Conservation (phyloP, 306 rosid genomes). For the Malus fusca region DNA sequence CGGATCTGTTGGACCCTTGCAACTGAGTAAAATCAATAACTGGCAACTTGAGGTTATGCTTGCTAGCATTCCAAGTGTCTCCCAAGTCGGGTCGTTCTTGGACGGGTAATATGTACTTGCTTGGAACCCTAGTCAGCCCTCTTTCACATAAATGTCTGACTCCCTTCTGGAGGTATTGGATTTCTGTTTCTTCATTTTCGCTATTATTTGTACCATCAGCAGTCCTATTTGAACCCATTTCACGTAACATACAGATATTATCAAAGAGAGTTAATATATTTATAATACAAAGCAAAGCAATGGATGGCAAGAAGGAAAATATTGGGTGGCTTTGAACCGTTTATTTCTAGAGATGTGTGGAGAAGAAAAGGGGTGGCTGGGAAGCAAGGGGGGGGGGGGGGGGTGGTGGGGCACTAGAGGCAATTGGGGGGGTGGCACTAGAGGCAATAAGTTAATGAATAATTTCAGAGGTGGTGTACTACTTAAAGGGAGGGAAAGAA, state of each 20-base stretch:
- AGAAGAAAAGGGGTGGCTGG: not conserved
- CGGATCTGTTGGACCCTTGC: conserved; percentile 10
- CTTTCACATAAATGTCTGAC: conserved; percentile 16
- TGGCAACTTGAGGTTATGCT: conserved; percentile 11
- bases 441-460: not conserved
- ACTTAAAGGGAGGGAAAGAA: not conserved
- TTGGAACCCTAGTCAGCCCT: conserved; percentile 13
- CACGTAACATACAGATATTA: not conserved
- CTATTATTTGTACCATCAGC: not conserved
- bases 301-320: not conserved
- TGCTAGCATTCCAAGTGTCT: not conserved
- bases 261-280: not conserved
- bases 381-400: not conserved
- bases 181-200: not conserved
- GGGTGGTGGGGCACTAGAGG: not conserved
- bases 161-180: conserved; percentile 17
- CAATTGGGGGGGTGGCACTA: not conserved
- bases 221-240: not conserved
- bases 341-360: not conserved
- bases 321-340: not conserved
- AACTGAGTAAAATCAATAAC: conserved; percentile 19
- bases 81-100: conserved; percentile 7
- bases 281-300: not conserved
- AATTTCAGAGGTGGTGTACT: not conserved
- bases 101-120: conserved; percentile 19